A percentile compares a stretch with the other conserved stretches of the same genome.
Conservation (phyloP, 2,329 filamentous ascomycete genomes). For the Scortechinia acanthostroma region DNA sequence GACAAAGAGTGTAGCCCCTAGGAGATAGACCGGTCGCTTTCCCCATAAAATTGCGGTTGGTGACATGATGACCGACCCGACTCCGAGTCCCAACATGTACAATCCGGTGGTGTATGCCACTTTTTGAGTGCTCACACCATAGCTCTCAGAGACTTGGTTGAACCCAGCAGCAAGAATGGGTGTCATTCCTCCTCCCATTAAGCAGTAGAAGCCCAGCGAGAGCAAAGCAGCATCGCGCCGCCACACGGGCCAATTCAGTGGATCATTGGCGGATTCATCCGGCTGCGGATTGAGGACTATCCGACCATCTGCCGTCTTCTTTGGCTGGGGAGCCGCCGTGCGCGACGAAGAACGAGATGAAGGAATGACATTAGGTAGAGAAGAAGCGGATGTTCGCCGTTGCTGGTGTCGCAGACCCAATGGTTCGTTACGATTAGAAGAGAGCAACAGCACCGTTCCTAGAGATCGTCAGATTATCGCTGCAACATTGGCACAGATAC, state of each 20-base stretch:
- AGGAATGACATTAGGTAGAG: conserved; percentile 24
- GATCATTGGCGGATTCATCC: conserved; percentile 83
- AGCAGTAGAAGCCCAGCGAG: conserved; percentile 83
- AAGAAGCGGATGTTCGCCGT: conserved; percentile 45
- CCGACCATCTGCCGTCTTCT: conserved; percentile 72
- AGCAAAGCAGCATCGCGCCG: conserved; percentile 73
- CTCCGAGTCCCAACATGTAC: conserved; percentile 86
- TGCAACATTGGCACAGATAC: not conserved
- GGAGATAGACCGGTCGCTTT: conserved; percentile 84
- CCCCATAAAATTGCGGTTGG: conserved; percentile 87
- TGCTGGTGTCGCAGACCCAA: conserved; percentile 48
- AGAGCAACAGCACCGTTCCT: conserved; percentile 52
- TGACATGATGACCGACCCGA: conserved; percentile 77
- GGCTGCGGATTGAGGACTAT: conserved; percentile 89
- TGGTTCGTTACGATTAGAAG: conserved; percentile 45
- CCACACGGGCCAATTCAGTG: conserved; percentile 83
- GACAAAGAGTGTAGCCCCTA: conserved; percentile 71
- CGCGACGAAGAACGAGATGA: conserved; percentile 6
- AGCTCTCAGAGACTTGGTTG: conserved; percentile 65
- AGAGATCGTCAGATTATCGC: conserved; percentile 3
- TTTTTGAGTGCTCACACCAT: conserved; percentile 58
- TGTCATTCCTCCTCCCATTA: conserved; percentile 88
- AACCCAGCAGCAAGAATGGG: conserved; percentile 86
- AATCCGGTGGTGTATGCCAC: conserved; percentile 84
- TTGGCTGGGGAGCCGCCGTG: conserved; percentile 30